Percentiles rank a stretch among this genome's conserved stretches.
Evolutionary conservation across 768 basidiomycete species (phyloP).

Genomic region (Chalciporus sphaerocephalus): DNA sequence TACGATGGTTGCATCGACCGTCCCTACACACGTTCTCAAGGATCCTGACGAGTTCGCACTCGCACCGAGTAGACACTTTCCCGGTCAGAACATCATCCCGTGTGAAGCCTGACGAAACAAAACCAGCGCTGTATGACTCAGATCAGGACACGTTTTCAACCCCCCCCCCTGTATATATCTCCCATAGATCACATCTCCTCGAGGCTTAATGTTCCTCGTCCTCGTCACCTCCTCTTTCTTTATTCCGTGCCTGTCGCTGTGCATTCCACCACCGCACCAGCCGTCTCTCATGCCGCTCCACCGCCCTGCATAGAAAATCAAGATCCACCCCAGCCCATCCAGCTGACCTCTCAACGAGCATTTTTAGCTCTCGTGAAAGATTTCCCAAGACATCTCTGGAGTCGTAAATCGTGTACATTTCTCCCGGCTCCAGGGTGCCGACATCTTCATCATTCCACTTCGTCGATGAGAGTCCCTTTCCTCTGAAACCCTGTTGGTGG

Average conservation of each 20-base stretch:
- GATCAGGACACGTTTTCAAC: not conserved
- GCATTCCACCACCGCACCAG: slow-evolving; percentile 47
- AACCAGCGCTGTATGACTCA: not conserved
- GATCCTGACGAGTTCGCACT: too few species aligned
- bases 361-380: slow-evolving; percentile 46
- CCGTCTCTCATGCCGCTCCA: slow-evolving; percentile 66
- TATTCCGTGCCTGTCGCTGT: slow-evolving; percentile 18
- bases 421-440: slow-evolving; percentile 47
- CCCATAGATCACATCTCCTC: slow-evolving; percentile 4
- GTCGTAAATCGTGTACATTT: slow-evolving; percentile 59
- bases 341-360: slow-evolving; percentile 50
- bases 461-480: slow-evolving; percentile 10
- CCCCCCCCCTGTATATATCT: not conserved
- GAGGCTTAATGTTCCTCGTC: slow-evolving; percentile 14
- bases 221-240: not conserved
- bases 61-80: not conserved
- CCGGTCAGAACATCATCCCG: not conserved
- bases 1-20: too few species aligned
- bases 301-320: slow-evolving; percentile 49
- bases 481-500: slow-evolving; percentile 2
- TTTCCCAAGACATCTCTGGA: slow-evolving; percentile 63
- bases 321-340: slow-evolving; percentile 51
- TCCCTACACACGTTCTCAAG: too few species aligned
- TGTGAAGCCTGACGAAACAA: not conserved
- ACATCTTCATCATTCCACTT: slow-evolving; percentile 3